Evolutionary conservation across 768 basidiomycete genomes (phyloP), one percentile per base, ranked within the genome.

Genomic region (Cystofilobasidium bisporidii): DNA sequence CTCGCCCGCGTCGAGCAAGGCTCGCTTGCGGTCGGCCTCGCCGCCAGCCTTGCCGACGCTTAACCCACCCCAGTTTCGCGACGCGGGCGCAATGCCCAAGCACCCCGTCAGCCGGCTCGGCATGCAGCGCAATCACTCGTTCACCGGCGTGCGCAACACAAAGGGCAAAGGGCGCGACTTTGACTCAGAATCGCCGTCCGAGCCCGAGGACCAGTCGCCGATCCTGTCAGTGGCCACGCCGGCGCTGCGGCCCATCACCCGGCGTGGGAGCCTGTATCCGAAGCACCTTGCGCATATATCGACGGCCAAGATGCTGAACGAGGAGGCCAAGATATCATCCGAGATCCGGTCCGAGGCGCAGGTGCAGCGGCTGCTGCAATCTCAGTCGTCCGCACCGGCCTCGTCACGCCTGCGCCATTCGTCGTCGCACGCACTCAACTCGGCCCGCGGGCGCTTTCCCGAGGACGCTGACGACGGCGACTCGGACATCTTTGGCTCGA

Each of bases 331-430:
- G 6, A 40, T n/a, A n/a, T n/a, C n/a, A n/a, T n/a, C 17, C 40
- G 63, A 64, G 55, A 64, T 64, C 50, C 9, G 24, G 48, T 38
- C 33, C 28, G 63, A 64, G 24, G 63, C 63, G 5, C 63, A 64
- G 50, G 56, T 64, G 1, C 50, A 55, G 41, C 48, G 63, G 8
- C 63, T 64, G 28, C 63, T 64, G 15, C 50, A 38, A 12, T 22
- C 63, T 3, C 50, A 55, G 47, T 56, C 50, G 20, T 64, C 50
- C 3, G n/a, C 63, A 0, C 63, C 63, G 3, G 45, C 60, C 22
- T 30, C 60, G 40, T 43, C 28, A 12, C 18, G 60, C 20, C 28
- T 32, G 20, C 60, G 60, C 36, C 45, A 41, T 3, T 40, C 59
- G 11, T 41, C 40, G 26, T 8, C 20, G 47, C 12, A 18, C 32